Conservation (phyloP, 2,329 filamentous ascomycete species). For the Fusarium protoensiforme region DNA sequence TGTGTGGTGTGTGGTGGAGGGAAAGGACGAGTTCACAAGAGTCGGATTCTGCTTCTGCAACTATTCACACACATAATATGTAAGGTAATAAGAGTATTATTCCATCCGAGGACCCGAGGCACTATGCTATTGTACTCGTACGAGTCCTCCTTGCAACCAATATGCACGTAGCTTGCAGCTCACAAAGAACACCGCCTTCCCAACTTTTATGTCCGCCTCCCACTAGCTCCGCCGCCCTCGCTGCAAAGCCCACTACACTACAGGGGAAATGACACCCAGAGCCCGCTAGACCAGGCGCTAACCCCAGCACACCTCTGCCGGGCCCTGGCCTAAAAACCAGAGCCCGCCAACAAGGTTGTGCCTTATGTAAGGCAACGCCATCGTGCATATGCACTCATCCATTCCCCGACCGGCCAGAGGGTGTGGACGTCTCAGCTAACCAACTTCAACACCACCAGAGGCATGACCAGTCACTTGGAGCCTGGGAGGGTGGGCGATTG, state of each 20-base stretch:
- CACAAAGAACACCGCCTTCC: background rate
- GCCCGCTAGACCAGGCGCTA: slow-evolving; percentile 19
- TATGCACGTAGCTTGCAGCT: background rate
- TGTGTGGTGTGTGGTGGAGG: background rate
- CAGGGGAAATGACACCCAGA: slow-evolving; percentile 37
- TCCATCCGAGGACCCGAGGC: background rate
- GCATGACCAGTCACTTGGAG: slow-evolving; percentile 35
- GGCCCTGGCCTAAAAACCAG: slow-evolving; percentile 19
- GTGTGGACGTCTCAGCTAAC: slow-evolving; percentile 14
- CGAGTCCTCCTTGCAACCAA: background rate
- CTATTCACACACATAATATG: background rate
- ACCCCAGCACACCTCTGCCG: background rate
- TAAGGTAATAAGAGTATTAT: background rate
- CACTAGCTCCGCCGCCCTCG: slow-evolving; percentile 21
- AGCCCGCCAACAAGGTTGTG: slow-evolving; percentile 13
- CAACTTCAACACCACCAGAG: slow-evolving; percentile 18
- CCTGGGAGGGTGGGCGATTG: slow-evolving; percentile 34
- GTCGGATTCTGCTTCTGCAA: background rate
- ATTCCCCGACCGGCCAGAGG: background rate
- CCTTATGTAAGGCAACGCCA: slow-evolving; percentile 36
- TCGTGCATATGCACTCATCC: slow-evolving; percentile 31
- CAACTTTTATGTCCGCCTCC: background rate
- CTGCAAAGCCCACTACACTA: slow-evolving; percentile 20
- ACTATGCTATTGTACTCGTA: background rate
- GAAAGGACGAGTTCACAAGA: background rate